Conservation (phyloP, 2,329 filamentous ascomycete species). For the Neobulgaria alba region DNA sequence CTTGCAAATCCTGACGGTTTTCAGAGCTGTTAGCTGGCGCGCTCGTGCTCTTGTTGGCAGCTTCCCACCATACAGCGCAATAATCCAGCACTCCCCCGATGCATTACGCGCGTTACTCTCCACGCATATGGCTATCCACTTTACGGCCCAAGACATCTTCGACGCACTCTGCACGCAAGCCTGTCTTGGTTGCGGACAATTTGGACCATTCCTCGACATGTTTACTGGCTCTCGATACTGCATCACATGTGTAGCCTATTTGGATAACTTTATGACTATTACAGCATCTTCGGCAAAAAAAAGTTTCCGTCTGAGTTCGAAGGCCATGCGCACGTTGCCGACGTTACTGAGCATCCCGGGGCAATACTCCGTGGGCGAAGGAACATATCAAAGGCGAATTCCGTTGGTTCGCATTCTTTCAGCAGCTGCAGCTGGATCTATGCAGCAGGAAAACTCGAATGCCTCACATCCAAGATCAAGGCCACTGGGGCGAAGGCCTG, state of each 20-base stretch:
- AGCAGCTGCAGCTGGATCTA: conserved; percentile 2
- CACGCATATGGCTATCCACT: conserved; percentile 9
- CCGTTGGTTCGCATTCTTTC: conserved; percentile 6
- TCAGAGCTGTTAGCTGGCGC: conserved; percentile 10
- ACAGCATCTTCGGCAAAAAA: conserved; percentile 6
- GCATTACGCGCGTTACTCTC: conserved; percentile 12
- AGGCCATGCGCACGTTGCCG: conserved; percentile 8
- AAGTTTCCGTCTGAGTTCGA: conserved; percentile 4
- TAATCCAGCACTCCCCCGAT: conserved; percentile 8
- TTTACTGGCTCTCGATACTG: conserved; percentile 12
- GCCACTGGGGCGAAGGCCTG: not conserved
- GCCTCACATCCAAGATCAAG: not conserved
- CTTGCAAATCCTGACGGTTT: conserved; percentile 11
- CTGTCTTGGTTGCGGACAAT: conserved; percentile 12
- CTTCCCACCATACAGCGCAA: conserved; percentile 8
- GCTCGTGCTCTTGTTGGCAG: conserved; percentile 9
- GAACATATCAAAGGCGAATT: conserved; percentile 5
- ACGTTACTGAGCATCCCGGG: conserved; percentile 11
- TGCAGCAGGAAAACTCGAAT: too few species aligned
- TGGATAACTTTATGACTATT: conserved; percentile 5
- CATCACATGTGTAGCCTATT: conserved; percentile 7
- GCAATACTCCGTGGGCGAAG: conserved; percentile 8
- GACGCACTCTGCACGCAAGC: conserved; percentile 11
- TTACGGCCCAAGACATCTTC: conserved; percentile 10
- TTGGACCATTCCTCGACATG: conserved; percentile 13